Base-by-base conservation (phyloP, 208 protist genomes). In the Phytomonas sp. region DNA sequence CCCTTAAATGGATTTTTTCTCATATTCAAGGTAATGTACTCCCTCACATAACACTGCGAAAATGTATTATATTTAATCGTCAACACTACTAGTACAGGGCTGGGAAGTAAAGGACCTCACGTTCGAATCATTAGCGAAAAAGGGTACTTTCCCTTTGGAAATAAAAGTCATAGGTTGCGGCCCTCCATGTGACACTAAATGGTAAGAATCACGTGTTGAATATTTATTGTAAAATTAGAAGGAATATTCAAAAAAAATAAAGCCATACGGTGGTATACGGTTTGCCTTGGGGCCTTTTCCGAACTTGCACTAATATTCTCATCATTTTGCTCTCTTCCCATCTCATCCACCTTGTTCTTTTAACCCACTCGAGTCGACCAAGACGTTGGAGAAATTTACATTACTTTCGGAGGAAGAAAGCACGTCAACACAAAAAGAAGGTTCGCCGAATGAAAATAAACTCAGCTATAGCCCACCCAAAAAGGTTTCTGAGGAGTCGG, bases 341-440 rank as follows among this genome's bases (percentile, higher is more conserved):
- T 56, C 20, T 26, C 23, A 9, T 40, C 33, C 33, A 7, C 29
- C 15, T 60, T 70, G 28, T n/a, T 64, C 67, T 23, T 43, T 28
- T 29, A n/a, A 30, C 29, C 20, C 28, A 32, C 23, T 62, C 46
- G 7, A 34, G 29, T 71, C 63, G 33, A 34, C 29, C 4, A 40
- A 17, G 30, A 6, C 26, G 5, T 23, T 23, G 4, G 0, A 56
- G 11, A 23, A 46, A 46, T 17, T 17, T 46, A 46, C 46, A 26
- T 20, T 26, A 56, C 40, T 56, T 56, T 56, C 2, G 23, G 4
- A 29, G 53, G 4, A 71, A 40, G 20, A 9, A 67, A 23, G 11
- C 13, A 51, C 2, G 15, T 28, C 29, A 67, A 30, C 13, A 67
- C 17, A 56, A 0, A 63, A 62, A 70, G 31, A 70, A 70, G 59